Conservation (phyloP, 164 flowering plant species). For the Vitis vinifera region DNA sequence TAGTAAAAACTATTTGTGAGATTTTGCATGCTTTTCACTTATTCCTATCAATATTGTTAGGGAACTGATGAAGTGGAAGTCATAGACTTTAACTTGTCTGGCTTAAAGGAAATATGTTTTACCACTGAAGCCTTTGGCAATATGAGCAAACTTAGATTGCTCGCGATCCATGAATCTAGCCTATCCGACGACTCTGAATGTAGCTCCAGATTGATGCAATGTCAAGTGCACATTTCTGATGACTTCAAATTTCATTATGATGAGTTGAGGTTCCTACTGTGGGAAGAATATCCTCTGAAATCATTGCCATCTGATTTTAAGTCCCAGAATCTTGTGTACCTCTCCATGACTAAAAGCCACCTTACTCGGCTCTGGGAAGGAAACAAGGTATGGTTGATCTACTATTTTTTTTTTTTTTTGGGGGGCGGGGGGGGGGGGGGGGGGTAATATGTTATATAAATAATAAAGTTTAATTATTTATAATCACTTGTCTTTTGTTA, state of each 20-base stretch:
- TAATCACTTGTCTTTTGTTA: neutral
- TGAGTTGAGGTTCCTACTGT: neutral
- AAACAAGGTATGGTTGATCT: neutral
- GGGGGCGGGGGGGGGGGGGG: too few species aligned
- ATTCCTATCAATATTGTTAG: neutral
- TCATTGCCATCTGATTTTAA: conserved; percentile 4
- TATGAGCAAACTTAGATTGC: neutral
- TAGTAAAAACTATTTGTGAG: too few species aligned
- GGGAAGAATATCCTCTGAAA: neutral
- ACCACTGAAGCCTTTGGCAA: neutral
- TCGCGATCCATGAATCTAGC: neutral
- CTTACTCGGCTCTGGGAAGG: conserved; percentile 6
- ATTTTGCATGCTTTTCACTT: too few species aligned
- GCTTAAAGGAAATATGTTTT: neutral
- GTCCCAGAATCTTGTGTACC: conserved; percentile 6
- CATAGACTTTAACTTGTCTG: neutral
- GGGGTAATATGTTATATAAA: too few species aligned
- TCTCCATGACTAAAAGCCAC: conserved; percentile 15
- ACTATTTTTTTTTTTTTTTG: too few species aligned
- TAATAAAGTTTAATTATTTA: too few species aligned
- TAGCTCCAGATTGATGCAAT: neutral
- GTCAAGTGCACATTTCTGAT: neutral
- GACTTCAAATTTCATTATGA: neutral
- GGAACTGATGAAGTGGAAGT: conserved; percentile 9
- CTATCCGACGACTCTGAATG: too few species aligned